These are phyloP conservation scores for Cardamine occulta DNA, from an alignment of 345 rosid species.

Conservation along the genomic window DNA sequence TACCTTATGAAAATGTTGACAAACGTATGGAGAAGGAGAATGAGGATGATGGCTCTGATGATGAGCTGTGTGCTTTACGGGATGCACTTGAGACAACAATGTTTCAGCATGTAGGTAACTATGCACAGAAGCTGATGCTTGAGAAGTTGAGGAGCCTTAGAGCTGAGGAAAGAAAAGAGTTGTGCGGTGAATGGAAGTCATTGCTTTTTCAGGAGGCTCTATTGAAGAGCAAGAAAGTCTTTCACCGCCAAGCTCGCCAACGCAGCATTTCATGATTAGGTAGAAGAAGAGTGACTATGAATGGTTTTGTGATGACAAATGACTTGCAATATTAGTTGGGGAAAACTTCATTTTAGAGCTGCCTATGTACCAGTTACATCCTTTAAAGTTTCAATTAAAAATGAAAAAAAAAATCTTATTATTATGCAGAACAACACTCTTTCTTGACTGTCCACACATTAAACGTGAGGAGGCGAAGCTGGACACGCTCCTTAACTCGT, in stretches of 20 bases:
- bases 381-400: not conserved
- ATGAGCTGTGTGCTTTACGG: constrained; percentile 19
- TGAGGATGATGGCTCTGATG: not conserved
- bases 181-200: constrained; percentile 29
- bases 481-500: constrained; percentile 40
- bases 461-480: constrained; percentile 43
- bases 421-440: not conserved
- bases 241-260: not conserved
- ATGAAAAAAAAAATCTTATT: not conserved
- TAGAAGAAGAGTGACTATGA: not conserved
- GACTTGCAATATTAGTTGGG: not conserved
- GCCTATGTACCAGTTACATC: not conserved
- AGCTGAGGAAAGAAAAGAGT: constrained; percentile 15
- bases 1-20: not conserved
- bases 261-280: constrained; percentile 1
- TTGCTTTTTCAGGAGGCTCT: constrained; percentile 6
- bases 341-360: not conserved
- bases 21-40: not conserved
- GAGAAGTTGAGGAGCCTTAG: not conserved
- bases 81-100: constrained; percentile 19
- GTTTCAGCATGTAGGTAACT: not conserved
- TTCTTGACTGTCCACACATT: constrained; percentile 16
- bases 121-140: constrained; percentile 9
- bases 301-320: not conserved
- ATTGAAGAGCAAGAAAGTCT: constrained; percentile 3